Base-by-base conservation (phyloP, 73 alveolate genomes). In the Strombidium stylifer region DNA sequence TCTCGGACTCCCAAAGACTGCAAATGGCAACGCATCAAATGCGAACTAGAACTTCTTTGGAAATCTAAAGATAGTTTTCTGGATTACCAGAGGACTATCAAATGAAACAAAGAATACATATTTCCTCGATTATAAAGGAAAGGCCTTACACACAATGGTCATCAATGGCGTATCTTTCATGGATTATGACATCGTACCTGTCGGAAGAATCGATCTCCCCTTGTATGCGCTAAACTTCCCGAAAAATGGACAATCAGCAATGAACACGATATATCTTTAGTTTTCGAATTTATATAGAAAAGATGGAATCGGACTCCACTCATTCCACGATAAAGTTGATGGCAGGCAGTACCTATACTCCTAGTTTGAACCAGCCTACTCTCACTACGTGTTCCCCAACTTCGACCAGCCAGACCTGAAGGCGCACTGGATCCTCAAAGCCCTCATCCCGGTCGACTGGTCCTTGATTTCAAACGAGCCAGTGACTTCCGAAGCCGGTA, bases 381-480 rank as follows among this genome's bases (percentile, higher is more conserved):
- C 98, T 56, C 88, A 94, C 41, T 75, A 88, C 40, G 82, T 79
- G 61, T 91, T 95, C 73, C 99, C 99, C 36, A 93, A 97, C 59
- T 95, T 95, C 64, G 99, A 95, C 72, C 89, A 95, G 72, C 99
- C 99, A 35, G 96, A 95, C 78, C 37, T 95, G 23, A 95, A 95
- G 67, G 99, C 98, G 18, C 66, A 73, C 25, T 86, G 87, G 45
- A 69, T 60, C 15, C 69, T 95, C 23, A 47, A 47, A 24, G 91
- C 84, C 3, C 65, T 82, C 18, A 97, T 97, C 8, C 98, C 98
- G 3, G 66, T 46, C 47, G 93, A 82, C 56, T 92, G 98, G 98
- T 69, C 57, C 11, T 96, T 87, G 0, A 77, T 86, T 23, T 73
- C 60, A 20, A 74, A 2, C 54, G 42, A 70, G 56, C 51, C 84